Conservation (phyloP, 2,329 filamentous ascomycete species). For the Cryphonectria naterciae region DNA sequence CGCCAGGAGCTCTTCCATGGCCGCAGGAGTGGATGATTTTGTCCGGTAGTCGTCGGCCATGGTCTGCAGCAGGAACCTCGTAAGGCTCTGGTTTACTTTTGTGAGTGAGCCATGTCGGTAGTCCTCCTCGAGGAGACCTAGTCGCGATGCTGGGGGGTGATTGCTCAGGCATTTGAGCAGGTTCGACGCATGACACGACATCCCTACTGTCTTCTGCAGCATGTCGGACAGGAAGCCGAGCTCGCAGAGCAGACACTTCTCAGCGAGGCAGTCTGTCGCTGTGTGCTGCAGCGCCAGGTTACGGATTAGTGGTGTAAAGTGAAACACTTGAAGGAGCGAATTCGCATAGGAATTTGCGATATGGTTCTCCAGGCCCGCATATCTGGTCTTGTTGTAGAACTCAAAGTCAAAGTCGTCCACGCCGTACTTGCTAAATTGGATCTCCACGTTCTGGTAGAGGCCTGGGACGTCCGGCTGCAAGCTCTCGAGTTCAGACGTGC, state of each 20-base stretch:
- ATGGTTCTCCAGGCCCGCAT: constrained; percentile 92
- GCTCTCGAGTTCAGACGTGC: constrained; percentile 72
- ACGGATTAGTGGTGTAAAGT: constrained; percentile 85
- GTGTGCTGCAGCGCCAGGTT: constrained; percentile 90
- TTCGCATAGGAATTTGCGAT: constrained; percentile 98
- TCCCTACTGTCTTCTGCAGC: constrained; percentile 92
- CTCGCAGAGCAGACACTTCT: constrained; percentile 88
- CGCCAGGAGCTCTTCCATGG: constrained; percentile 76
- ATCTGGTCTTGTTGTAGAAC: constrained; percentile 93
- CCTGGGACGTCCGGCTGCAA: constrained; percentile 81
- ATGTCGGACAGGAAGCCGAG: constrained; percentile 96
- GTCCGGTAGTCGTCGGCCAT: constrained; percentile 77
- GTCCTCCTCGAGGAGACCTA: constrained; percentile 86
- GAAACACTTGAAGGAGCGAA: constrained; percentile 84
- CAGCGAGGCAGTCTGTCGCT: constrained; percentile 79
- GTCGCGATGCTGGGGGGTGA: constrained; percentile 74
- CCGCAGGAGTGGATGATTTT: constrained; percentile 62
- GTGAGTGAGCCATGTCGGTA: constrained; percentile 73
- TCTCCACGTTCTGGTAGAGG: constrained; percentile 92
- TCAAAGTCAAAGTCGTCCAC: constrained; percentile 99
- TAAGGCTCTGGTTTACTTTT: constrained; percentile 82
- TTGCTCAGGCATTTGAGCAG: constrained; percentile 87
- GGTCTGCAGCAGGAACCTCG: constrained; percentile 82
- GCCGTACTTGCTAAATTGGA: constrained; percentile 98
- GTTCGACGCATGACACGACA: constrained; percentile 96